Evolutionary conservation across 1,139 yeast genomes (phyloP).

Genomic region (Geotrichum cucujoidarum): DNA sequence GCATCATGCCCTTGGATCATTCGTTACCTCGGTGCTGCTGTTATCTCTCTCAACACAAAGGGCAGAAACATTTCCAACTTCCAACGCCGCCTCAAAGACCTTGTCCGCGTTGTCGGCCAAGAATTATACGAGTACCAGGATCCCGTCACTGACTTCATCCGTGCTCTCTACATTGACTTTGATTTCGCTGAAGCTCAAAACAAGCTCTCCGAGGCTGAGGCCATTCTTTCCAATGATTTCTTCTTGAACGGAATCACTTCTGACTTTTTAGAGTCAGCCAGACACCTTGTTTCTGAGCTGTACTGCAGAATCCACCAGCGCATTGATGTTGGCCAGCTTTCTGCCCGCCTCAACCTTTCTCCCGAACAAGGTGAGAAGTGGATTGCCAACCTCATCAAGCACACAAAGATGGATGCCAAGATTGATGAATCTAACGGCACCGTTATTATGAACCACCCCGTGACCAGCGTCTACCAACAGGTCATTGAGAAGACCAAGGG

Average conservation of each 20-base stretch:
- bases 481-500: constrained; percentile 59
- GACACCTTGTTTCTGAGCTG: constrained; percentile 48
- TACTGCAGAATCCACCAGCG: constrained; percentile 51
- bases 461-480: constrained; percentile 48
- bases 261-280: constrained; percentile 44
- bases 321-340: constrained; percentile 43
- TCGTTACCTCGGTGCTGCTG: constrained; percentile 57
- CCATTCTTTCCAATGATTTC: constrained; percentile 49
- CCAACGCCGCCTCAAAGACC: constrained; percentile 52
- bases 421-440: constrained; percentile 47
- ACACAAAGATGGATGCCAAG: constrained; percentile 48
- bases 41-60: constrained; percentile 41
- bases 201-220: constrained; percentile 45
- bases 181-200: constrained; percentile 50
- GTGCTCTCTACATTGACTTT: constrained; percentile 50
- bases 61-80: constrained; percentile 36
- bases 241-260: constrained; percentile 46
- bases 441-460: constrained; percentile 45
- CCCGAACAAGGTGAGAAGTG: constrained; percentile 48
- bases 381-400: constrained; percentile 47
- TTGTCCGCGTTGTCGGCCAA: constrained; percentile 51
- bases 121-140: constrained; percentile 59
- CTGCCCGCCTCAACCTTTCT: constrained; percentile 42
- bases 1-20: constrained; percentile 64
- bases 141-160: constrained; percentile 53